Conservation (phyloP, 129 eudicot genomes). For the Arctium lappa region DNA sequence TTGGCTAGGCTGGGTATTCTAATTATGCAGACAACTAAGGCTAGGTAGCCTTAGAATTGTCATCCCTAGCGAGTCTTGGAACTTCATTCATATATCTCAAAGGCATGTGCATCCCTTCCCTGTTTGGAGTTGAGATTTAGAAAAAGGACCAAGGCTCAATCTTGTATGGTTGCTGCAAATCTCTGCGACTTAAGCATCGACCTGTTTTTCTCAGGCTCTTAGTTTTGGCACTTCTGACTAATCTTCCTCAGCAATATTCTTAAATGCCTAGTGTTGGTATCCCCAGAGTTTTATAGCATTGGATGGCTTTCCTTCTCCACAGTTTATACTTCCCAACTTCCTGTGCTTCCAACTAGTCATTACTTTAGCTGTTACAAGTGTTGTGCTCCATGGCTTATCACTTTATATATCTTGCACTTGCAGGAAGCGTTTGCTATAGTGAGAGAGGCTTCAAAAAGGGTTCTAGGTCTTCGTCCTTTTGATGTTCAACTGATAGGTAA, state of each 20-base stretch:
- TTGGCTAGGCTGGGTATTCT: background rate
- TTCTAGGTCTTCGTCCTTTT: constrained; percentile 96
- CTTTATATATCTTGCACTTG: constrained; percentile 40
- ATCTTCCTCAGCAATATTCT: background rate
- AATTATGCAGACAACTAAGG: too few relatives aligned
- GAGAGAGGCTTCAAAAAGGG: constrained; percentile 94
- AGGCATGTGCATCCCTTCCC: background rate
- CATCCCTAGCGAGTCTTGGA: too few relatives aligned
- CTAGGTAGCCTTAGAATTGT: too few relatives aligned
- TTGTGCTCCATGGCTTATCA: constrained; percentile 13
- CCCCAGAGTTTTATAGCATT: background rate
- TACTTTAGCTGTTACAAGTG: constrained; percentile 13
- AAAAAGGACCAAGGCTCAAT: too few relatives aligned
- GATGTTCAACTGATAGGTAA: constrained; percentile 94
- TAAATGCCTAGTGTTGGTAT: background rate
- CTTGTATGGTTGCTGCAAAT: background rate
- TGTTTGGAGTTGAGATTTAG: too few relatives aligned
- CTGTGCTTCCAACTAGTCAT: background rate
- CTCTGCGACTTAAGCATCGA: background rate
- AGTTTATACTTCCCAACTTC: background rate
- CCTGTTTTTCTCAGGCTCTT: background rate
- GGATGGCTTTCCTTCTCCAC: background rate
- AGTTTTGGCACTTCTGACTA: background rate
- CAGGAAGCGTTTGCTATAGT: constrained; percentile 98
- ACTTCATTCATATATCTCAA: too few relatives aligned